phyloP scores from a whole-genome alignment of 1,139 yeast genomes.

The Torulaspora pretoriensis region DNA sequence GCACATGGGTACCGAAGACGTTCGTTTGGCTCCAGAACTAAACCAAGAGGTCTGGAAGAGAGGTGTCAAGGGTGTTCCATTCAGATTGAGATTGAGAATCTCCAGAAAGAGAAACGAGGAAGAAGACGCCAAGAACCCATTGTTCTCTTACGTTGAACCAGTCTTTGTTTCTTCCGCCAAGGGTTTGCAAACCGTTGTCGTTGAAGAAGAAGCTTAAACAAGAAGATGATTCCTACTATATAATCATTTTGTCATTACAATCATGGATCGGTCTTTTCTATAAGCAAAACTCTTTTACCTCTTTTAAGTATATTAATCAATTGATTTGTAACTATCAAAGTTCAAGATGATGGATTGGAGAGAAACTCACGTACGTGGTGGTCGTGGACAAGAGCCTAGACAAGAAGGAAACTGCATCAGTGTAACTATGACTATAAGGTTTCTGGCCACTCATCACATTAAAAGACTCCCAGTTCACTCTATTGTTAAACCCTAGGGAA shows the following conservation, averaged over 20 bases:
- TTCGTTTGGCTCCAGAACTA: constrained; percentile 97
- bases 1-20: constrained; percentile 99
- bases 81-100: constrained; percentile 97
- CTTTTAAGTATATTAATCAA: constrained; percentile 11
- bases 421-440: constrained; percentile 39
- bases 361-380: neutral
- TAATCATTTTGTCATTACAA: constrained; percentile 15
- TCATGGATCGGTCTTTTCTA: constrained; percentile 14
- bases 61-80: constrained; percentile 99
- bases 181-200: constrained; percentile 97
- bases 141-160: constrained; percentile 97
- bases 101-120: constrained; percentile 99
- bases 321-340: constrained; percentile 9
- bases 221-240: constrained; percentile 16
- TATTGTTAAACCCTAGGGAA: neutral
- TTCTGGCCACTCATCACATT: constrained; percentile 39
- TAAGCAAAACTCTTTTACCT: constrained; percentile 9
- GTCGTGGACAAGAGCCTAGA: neutral
- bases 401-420: constrained; percentile 26
- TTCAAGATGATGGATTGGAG: neutral
- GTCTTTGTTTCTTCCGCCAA: constrained; percentile 91
- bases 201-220: constrained; percentile 76
- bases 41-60: constrained; percentile 99
- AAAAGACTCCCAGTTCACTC: constrained; percentile 26
- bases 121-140: constrained; percentile 98